Conservation (phyloP, 345 rosid genomes). For the Raphanus sativus region DNA sequence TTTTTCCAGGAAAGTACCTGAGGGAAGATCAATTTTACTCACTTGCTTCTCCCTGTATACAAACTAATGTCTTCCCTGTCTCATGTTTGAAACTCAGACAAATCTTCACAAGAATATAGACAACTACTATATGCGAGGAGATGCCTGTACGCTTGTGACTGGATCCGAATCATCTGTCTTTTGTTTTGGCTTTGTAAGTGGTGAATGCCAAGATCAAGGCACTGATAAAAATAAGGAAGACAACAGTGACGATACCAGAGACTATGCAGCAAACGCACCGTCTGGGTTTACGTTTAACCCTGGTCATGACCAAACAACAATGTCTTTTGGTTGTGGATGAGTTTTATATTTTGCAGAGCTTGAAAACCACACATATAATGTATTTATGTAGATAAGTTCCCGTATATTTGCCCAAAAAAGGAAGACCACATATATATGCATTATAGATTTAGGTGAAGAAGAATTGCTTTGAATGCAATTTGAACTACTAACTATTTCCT, state of each 20-base stretch:
- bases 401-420: background rate
- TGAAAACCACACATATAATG: background rate
- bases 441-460: too few relatives aligned
- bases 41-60: background rate
- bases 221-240: conserved; percentile 37
- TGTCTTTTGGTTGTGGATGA: background rate
- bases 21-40: background rate
- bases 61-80: conserved; percentile 33
- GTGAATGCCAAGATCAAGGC: conserved; percentile 46
- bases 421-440: background rate
- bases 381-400: background rate
- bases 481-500: too few relatives aligned
- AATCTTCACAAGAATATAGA: conserved; percentile 39
- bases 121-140: conserved; percentile 36
- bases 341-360: background rate
- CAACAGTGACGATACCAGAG: conserved; percentile 8
- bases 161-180: conserved; percentile 32
- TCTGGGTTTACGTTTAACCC: background rate
- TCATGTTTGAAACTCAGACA: conserved; percentile 47
- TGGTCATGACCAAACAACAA: background rate
- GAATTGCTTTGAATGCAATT: too few relatives aligned
- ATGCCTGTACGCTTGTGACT: conserved; percentile 34
- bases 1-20: background rate
- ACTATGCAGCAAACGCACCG: background rate
- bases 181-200: conserved; percentile 42